phyloP scores from a whole-genome alignment of 805 yeast species.

The Sugiyamaella valdiviana region DNA sequence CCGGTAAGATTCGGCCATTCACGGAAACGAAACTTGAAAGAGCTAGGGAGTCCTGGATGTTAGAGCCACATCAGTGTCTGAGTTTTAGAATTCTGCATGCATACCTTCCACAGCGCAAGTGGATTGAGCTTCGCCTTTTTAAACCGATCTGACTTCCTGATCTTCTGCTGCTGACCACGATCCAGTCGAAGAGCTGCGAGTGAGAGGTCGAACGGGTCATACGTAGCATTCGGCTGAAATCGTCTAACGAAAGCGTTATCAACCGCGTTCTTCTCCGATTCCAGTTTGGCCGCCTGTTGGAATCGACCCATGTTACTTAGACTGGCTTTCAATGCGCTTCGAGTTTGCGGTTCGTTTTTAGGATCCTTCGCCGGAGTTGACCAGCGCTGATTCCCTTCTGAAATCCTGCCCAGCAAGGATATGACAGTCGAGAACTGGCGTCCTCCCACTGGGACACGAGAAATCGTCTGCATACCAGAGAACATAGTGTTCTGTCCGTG shows the following conservation, averaged over 20 bases:
- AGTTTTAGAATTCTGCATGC: constrained; percentile 11
- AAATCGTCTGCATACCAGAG: too few relatives aligned
- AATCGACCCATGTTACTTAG: not conserved
- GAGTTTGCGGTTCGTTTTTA: not conserved
- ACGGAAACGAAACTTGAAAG: constrained; percentile 59
- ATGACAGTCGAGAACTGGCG: not conserved
- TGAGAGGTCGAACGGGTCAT: constrained; percentile 80
- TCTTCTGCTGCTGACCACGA: constrained; percentile 6
- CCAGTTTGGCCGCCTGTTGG: constrained; percentile 3
- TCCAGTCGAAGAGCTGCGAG: constrained; percentile 51
- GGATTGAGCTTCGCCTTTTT: constrained; percentile 29
- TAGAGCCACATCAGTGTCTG: constrained; percentile 62
- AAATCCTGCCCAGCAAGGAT: not conserved
- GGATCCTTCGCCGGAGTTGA: constrained; percentile 1
- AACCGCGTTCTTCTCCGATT: constrained; percentile 16
- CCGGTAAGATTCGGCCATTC: constrained; percentile 71
- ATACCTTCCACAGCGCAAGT: constrained; percentile 19
- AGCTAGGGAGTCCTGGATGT: constrained; percentile 54
- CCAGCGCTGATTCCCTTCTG: not conserved
- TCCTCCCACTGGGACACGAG: not conserved
- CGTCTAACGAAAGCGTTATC: constrained; percentile 39
- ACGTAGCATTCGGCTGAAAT: constrained; percentile 48
- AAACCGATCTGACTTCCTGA: constrained; percentile 11
- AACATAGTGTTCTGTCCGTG: too few relatives aligned
- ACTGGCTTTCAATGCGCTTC: constrained; percentile 1